These are phyloP conservation scores for Pterulicium gracile DNA, from an alignment of 1,284 basidiomycete genomes.

Conservation along the genomic window DNA sequence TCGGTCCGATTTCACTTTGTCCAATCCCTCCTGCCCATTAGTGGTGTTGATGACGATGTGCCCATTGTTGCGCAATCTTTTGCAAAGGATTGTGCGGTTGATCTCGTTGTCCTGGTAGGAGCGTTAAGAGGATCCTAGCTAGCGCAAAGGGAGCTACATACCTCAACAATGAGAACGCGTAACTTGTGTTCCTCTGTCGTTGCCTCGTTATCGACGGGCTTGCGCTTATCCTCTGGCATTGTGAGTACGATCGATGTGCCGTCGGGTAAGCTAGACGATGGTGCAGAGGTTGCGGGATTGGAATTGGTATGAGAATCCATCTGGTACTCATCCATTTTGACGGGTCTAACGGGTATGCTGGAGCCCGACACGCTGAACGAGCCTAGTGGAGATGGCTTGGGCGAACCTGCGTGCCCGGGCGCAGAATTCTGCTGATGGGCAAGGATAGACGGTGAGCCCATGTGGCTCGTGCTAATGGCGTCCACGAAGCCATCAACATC, in stretches of 20 bases:
- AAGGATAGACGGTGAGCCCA: conserved; percentile 14
- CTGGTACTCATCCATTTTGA: conserved; percentile 29
- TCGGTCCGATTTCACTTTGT: conserved; percentile 47
- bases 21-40: conserved; percentile 72
- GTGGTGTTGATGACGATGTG: conserved; percentile 59
- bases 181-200: conserved; percentile 21
- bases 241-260: neutral
- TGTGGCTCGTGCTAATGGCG: conserved; percentile 38
- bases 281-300: conserved; percentile 1
- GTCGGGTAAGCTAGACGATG: neutral
- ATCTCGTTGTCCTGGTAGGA: conserved; percentile 58
- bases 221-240: neutral
- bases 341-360: conserved; percentile 25
- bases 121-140: neutral
- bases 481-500: conserved; percentile 53
- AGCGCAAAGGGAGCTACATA: conserved; percentile 16
- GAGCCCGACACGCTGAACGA: conserved; percentile 25
- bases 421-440: neutral
- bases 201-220: neutral
- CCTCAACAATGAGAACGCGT: conserved; percentile 66
- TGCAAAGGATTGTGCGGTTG: conserved; percentile 65
- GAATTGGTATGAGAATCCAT: conserved; percentile 17
- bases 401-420: neutral
- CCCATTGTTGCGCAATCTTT: conserved; percentile 58
- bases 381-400: conserved; percentile 12